Evolutionary conservation across 495 filamentous ascomycete species (phyloP).

Genomic region (Xylaria grammica): DNA sequence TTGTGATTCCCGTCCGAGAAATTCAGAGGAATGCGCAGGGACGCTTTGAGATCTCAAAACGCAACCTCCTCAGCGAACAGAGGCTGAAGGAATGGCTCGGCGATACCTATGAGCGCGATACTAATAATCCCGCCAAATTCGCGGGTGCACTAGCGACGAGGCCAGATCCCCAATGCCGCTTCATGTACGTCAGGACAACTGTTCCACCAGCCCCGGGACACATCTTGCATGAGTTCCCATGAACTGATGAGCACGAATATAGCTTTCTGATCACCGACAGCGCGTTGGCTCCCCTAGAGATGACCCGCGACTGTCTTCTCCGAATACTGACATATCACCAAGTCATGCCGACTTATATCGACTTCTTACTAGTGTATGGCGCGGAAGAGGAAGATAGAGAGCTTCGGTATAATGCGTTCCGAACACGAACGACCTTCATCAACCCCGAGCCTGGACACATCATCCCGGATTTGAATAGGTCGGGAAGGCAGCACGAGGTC

Average conservation of each 20-base stretch:
- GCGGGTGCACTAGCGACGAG: conserved; percentile 26
- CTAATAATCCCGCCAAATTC: conserved; percentile 13
- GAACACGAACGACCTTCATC: conserved; percentile 27
- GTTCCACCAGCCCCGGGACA: neutral
- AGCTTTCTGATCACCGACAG: conserved; percentile 35
- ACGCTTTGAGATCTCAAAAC: conserved; percentile 21
- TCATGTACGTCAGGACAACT: conserved; percentile 30
- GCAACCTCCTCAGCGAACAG: conserved; percentile 27
- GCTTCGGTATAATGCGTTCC: conserved; percentile 28
- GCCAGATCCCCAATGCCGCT: conserved; percentile 38
- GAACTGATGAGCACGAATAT: neutral
- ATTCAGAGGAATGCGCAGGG: conserved; percentile 3
- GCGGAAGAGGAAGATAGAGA: conserved; percentile 22
- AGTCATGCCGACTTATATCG: conserved; percentile 48
- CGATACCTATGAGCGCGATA: conserved; percentile 13
- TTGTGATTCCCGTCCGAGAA: conserved; percentile 12
- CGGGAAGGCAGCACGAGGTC: conserved; percentile 43
- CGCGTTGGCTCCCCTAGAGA: conserved; percentile 29
- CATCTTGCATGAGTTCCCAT: neutral
- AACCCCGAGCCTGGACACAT: conserved; percentile 35
- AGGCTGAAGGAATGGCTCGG: conserved; percentile 29
- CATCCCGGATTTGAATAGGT: conserved; percentile 41
- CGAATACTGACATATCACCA: conserved; percentile 47
- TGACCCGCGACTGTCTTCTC: conserved; percentile 38
- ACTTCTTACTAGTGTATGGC: conserved; percentile 48